A percentile compares a stretch with the other conserved stretches of the same genome.
These are phyloP conservation scores for Trichosporon ovoides DNA, from an alignment of 1,284 basidiomycete genomes.

Conservation along the genomic window DNA sequence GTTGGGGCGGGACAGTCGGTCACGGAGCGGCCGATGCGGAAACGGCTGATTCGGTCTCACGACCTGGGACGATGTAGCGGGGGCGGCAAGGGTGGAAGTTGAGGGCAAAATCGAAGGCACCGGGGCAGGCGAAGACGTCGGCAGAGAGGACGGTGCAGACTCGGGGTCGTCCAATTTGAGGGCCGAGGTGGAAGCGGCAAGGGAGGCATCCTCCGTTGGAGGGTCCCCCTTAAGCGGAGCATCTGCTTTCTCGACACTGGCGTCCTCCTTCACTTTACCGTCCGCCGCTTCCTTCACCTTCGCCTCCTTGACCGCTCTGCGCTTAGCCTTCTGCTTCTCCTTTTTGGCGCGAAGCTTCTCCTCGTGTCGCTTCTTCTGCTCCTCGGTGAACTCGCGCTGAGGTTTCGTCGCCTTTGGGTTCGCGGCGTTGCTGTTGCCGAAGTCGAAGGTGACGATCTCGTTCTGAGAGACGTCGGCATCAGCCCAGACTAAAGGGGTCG, in stretches of 20 bases:
- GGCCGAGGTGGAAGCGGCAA: constrained; percentile 27
- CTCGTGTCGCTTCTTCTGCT: constrained; percentile 25
- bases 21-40: constrained; percentile 63
- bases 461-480: constrained; percentile 17
- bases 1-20: constrained; percentile 50
- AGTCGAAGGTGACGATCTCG: constrained; percentile 25
- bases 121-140: background rate
- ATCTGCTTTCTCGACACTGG: background rate
- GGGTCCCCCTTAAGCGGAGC: background rate
- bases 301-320: constrained; percentile 27
- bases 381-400: constrained; percentile 30
- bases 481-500: constrained; percentile 32
- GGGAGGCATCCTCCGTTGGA: constrained; percentile 11
- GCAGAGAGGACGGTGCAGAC: background rate
- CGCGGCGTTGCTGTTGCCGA: background rate
- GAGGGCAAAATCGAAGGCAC: background rate
- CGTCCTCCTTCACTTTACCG: constrained; percentile 7
- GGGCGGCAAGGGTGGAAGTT: constrained; percentile 33
- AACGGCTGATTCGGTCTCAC: constrained; percentile 38
- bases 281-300: constrained; percentile 8
- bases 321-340: constrained; percentile 36
- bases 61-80: constrained; percentile 42
- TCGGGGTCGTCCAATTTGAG: constrained; percentile 22
- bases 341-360: constrained; percentile 27
- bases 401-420: background rate